phyloP scores from a whole-genome alignment of 495 filamentous ascomycete genomes.

The Lasiosphaeria miniovina region DNA sequence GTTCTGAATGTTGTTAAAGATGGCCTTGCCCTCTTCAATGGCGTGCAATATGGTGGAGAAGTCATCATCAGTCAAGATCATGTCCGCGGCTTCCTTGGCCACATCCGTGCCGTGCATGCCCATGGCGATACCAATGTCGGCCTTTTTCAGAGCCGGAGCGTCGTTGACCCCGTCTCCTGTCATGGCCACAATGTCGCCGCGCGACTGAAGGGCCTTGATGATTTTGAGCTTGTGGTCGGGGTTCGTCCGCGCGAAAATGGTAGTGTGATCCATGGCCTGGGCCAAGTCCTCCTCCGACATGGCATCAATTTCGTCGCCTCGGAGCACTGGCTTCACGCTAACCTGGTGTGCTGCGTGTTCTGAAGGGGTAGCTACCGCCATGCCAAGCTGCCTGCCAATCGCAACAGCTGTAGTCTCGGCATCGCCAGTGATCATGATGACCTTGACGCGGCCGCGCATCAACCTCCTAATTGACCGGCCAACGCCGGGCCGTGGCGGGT shows the following conservation, averaged over 20 bases:
- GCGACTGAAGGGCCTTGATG: constrained; percentile 81
- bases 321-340: constrained; percentile 67
- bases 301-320: constrained; percentile 83
- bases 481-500: constrained; percentile 86
- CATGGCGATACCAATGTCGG: constrained; percentile 98
- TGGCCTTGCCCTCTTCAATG: constrained; percentile 98
- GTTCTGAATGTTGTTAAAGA: constrained; percentile 99
- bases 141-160: constrained; percentile 93
- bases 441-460: constrained; percentile 89
- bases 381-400: constrained; percentile 88
- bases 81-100: constrained; percentile 98
- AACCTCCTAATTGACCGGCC: constrained; percentile 84
- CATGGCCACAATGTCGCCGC: constrained; percentile 98
- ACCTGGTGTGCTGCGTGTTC: constrained; percentile 43
- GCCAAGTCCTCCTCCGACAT: constrained; percentile 84
- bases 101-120: constrained; percentile 93
- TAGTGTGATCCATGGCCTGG: constrained; percentile 77
- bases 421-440: constrained; percentile 99
- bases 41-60: constrained; percentile 95
- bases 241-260: constrained; percentile 92
- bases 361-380: constrained; percentile 59
- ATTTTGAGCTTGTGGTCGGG: constrained; percentile 99
- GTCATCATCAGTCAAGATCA: constrained; percentile 97
- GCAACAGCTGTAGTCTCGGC: constrained; percentile 90
- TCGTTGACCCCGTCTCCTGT: constrained; percentile 98